These are phyloP conservation scores for Moniliophthora roreri DNA, from an alignment of 1,284 basidiomycete species.

Conservation along the genomic window DNA sequence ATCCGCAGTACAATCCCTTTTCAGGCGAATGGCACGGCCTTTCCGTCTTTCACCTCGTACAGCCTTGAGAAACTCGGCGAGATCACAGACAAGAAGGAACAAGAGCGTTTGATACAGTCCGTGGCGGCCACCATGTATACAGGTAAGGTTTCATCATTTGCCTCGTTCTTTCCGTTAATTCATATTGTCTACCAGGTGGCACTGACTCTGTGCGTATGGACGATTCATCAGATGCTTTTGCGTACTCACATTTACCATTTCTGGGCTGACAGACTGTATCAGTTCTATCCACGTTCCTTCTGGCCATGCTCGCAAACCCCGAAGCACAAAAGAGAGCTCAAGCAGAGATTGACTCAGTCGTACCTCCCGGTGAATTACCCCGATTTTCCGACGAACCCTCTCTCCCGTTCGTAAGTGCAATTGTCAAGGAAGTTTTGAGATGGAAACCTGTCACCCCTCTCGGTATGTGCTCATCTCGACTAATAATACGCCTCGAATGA, in stretches of 20 bases:
- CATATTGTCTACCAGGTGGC: conserved; percentile 9
- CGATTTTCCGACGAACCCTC: conserved; percentile 26
- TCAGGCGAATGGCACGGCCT: conserved; percentile 19
- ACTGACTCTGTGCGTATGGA: conserved; percentile 27
- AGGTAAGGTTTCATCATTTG: neutral
- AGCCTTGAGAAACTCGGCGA: conserved; percentile 21
- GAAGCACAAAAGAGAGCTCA: conserved; percentile 33
- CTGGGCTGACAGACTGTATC: conserved; percentile 18
- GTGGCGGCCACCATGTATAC: conserved; percentile 38
- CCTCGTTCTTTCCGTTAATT: neutral
- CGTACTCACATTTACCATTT: conserved; percentile 14
- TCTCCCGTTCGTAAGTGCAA: conserved; percentile 35
- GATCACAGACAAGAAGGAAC: conserved; percentile 16
- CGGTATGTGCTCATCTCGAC: conserved; percentile 21
- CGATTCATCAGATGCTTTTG: conserved; percentile 28
- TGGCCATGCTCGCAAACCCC: conserved; percentile 35
- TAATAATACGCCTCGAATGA: neutral
- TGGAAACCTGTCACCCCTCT: conserved; percentile 36
- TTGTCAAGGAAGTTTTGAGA: conserved; percentile 34
- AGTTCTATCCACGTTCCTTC: conserved; percentile 28
- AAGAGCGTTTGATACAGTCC: conserved; percentile 37
- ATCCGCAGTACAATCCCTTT: neutral
- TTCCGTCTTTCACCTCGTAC: conserved; percentile 24
- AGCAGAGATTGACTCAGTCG: conserved; percentile 33
- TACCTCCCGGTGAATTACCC: conserved; percentile 30